phyloP scores from a whole-genome alignment of 2,329 filamentous ascomycete species.

The Coniochaeta hoffmannii region DNA sequence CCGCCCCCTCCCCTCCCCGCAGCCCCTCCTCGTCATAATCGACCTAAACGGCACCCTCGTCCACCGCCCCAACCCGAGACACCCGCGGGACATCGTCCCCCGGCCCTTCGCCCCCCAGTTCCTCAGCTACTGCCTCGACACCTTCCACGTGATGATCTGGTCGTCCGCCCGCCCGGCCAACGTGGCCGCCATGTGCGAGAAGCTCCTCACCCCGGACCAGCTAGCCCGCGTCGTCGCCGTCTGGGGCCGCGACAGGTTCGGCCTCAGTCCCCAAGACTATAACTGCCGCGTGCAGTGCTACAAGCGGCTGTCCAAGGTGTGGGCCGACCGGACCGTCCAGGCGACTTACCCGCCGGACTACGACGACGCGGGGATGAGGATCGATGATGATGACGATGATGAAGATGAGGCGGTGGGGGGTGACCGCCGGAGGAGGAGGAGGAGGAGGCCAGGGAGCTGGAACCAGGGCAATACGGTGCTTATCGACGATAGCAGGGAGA shows the following conservation, averaged over 20 bases:
- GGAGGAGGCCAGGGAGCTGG: conserved; percentile 41
- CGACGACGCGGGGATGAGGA: background rate
- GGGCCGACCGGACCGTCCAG: conserved; percentile 45
- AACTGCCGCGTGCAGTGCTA: conserved; percentile 72
- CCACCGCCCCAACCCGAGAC: conserved; percentile 50
- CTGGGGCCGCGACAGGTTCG: conserved; percentile 75
- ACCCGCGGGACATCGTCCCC: conserved; percentile 48
- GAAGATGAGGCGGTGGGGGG: too few species aligned
- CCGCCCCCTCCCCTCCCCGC: conserved; percentile 33
- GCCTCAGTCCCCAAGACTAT: conserved; percentile 59
- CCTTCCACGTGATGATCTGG: conserved; percentile 82
- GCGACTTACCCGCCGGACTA: conserved; percentile 33
- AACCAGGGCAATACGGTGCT: conserved; percentile 81
- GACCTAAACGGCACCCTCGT: conserved; percentile 93
- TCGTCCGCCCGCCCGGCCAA: conserved; percentile 74
- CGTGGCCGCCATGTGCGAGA: conserved; percentile 58
- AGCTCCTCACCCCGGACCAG: conserved; percentile 51
- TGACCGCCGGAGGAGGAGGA: too few species aligned
- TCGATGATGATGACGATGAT: conserved; percentile 10
- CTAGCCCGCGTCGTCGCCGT: conserved; percentile 52
- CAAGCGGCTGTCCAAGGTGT: conserved; percentile 72
- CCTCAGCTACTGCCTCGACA: conserved; percentile 63
- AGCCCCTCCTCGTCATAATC: conserved; percentile 71
- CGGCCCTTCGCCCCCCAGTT: conserved; percentile 65
- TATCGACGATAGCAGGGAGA: conserved; percentile 77